phyloP scores from a whole-genome alignment of 108 stramenopile species.

The Parmales sp. region DNA sequence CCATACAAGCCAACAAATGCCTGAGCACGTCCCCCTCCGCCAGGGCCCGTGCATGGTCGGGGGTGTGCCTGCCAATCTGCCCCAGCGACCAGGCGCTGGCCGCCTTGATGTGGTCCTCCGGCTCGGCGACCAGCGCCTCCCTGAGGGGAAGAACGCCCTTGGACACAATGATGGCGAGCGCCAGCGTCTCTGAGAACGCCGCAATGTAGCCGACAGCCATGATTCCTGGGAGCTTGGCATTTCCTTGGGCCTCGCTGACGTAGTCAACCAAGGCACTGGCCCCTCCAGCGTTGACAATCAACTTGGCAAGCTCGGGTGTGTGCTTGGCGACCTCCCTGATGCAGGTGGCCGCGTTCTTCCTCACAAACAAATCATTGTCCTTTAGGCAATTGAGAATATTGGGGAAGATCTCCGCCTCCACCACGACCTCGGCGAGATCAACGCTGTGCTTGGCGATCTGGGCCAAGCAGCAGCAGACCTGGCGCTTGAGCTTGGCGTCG shows the following conservation, averaged over 20 bases:
- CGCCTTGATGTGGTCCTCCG: conserved; percentile 61
- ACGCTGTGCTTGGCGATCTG: conserved; percentile 61
- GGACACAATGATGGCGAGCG: conserved; percentile 47
- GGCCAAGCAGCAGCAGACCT: conserved; percentile 53
- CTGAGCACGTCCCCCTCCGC: conserved; percentile 54
- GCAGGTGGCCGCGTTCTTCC: conserved; percentile 58
- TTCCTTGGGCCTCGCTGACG: conserved; percentile 45
- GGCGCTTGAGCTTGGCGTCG: conserved; percentile 59
- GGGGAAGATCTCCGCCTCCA: conserved; percentile 66
- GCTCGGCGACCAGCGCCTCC: conserved; percentile 49
- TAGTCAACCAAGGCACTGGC: conserved; percentile 57
- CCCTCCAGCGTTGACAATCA: conserved; percentile 56
- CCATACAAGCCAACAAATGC: conserved; percentile 54
- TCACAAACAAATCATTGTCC: conserved; percentile 46
- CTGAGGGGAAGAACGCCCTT: conserved; percentile 49
- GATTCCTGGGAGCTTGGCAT: conserved; percentile 49
- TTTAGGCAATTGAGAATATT: conserved; percentile 53
- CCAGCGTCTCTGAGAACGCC: conserved; percentile 57
- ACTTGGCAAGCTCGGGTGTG: conserved; percentile 58
- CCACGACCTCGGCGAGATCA: conserved; percentile 60
- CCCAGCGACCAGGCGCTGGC: conserved; percentile 55
- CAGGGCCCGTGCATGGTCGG: conserved; percentile 48
- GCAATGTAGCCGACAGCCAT: conserved; percentile 60
- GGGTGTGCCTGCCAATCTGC: conserved; percentile 54
- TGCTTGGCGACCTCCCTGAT: conserved; percentile 61